Percentiles rank a stretch among this genome's conserved stretches.
Evolutionary conservation across 2,329 filamentous ascomycete genomes (phyloP).

Genomic region (Nemania abortiva): DNA sequence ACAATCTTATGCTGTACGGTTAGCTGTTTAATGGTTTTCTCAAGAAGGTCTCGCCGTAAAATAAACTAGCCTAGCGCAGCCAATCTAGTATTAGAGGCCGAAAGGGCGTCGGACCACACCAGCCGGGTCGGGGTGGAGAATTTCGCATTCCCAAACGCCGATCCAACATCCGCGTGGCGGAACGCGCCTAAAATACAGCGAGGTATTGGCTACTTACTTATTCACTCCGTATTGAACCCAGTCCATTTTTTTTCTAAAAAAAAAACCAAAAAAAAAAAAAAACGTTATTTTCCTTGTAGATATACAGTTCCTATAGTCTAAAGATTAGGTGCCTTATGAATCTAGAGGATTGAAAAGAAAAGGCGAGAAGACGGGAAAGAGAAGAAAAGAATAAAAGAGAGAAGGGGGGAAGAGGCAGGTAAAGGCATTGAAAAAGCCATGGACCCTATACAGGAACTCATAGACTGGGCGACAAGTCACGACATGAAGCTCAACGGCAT

Average conservation of each 20-base stretch:
- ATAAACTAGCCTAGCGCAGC: not conserved
- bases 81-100: not conserved
- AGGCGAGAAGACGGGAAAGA: no score
- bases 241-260: no score
- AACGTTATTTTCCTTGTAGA: no score
- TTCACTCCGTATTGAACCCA: no score
- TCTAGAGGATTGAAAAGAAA: no score
- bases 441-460: conserved; percentile 63
- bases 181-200: not conserved
- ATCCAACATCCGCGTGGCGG: conserved; percentile 25
- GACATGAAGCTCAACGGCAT: conserved; percentile 78
- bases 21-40: no score
- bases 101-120: conserved; percentile 14
- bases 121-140: conserved; percentile 33
- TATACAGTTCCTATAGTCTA: no score
- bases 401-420: not conserved
- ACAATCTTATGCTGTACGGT: no score
- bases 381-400: not conserved
- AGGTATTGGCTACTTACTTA: no score
- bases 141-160: conserved; percentile 15
- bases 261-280: no score
- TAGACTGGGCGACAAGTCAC: conserved; percentile 73
- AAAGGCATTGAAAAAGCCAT: conserved; percentile 37
- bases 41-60: no score
- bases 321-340: no score